A percentile compares a stretch with the other conserved stretches of the same genome.
These are phyloP conservation scores for Coemansia erecta DNA, from an alignment of 192 early-diverging fungal species.

Conservation along the genomic window DNA sequence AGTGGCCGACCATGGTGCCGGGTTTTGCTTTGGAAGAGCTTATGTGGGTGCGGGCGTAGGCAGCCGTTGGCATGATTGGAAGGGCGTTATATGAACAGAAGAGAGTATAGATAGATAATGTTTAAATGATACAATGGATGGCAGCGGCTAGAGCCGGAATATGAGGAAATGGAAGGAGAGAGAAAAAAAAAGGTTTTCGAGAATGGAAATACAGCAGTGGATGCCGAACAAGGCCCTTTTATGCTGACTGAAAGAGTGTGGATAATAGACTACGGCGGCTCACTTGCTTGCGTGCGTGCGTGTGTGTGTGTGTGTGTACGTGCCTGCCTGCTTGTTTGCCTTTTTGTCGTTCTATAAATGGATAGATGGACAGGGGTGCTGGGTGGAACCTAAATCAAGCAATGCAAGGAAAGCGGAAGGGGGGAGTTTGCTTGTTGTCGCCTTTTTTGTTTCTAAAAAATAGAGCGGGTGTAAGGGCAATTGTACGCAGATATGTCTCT, in stretches of 20 bases:
- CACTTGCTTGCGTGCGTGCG: neutral
- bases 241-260: neutral
- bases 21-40: conserved; percentile 8
- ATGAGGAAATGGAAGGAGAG: neutral
- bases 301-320: neutral
- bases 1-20: conserved; percentile 43
- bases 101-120: neutral
- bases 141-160: neutral
- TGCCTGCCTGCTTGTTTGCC: neutral
- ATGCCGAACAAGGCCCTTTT: neutral
- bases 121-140: too few species aligned
- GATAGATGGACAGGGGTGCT: neutral
- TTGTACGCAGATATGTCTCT: neutral
- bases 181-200: neutral
- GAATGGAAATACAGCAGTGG: conserved; percentile 1
- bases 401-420: neutral
- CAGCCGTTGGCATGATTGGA: conserved; percentile 1
- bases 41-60: neutral
- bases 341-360: conserved; percentile 7
- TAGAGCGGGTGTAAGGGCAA: neutral
- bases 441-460: conserved; percentile 1
- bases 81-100: neutral
- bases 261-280: neutral
- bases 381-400: neutral
- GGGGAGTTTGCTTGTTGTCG: neutral